Evolutionary conservation across 371 early-diverging fungal genomes (phyloP).

Genomic region (Mucor lusitanicus): DNA sequence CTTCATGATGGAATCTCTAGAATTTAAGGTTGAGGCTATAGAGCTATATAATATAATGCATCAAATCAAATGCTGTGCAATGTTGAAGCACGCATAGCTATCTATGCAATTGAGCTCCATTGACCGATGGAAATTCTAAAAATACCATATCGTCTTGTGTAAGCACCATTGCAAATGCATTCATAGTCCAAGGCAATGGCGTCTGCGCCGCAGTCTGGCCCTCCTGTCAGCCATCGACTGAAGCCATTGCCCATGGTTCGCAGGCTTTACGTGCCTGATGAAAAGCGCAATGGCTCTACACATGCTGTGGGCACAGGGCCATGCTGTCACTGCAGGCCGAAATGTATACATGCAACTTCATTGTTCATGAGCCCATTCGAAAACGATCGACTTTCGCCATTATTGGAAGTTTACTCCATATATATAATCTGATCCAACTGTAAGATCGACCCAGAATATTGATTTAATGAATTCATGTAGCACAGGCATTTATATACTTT

Average conservation of each 20-base stretch:
- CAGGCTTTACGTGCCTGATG: not conserved
- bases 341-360: not conserved
- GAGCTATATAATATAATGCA: not conserved
- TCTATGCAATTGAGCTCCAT: not conserved
- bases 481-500: not conserved
- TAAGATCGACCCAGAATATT: not conserved
- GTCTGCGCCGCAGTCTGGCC: not conserved
- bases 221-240: too few relatives aligned
- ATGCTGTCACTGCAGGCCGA: not conserved
- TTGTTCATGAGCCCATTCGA: not conserved
- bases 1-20: not conserved
- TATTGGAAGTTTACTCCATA: conserved; percentile 8
- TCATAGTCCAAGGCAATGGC: not conserved
- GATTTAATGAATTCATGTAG: not conserved
- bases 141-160: not conserved
- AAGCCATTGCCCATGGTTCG: not conserved
- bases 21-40: not conserved
- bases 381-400: not conserved
- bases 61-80: not conserved
- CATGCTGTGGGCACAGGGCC: not conserved
- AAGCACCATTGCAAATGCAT: not conserved
- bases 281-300: not conserved
- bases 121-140: not conserved
- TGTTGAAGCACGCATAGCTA: not conserved
- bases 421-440: not conserved